Evolutionary conservation across 2,329 filamentous ascomycete genomes (phyloP), one percentile per base, ranked within the genome.

Genomic region (Fusarium transvaalense): DNA sequence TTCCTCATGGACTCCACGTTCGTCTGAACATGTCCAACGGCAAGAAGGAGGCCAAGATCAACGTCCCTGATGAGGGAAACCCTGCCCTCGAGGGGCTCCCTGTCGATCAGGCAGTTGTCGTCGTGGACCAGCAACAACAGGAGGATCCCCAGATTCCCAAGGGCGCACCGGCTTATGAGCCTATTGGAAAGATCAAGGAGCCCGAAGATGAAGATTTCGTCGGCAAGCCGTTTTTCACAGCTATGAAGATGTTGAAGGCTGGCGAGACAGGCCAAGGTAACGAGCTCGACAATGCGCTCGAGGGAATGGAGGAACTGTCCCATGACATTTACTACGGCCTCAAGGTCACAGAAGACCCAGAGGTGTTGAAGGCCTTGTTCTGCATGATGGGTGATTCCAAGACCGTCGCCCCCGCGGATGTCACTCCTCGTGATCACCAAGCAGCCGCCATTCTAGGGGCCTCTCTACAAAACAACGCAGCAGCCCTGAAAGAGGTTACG

Each of bases 251-350:
- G 38, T 75, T 90, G 50, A 85, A 86, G 71, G 81, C 77, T 46
- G 80, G 82, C n/a, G 71, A 73, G 13, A 68, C 64, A 21, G 69
- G 71, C 9, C 68, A 70, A 39, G 75, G 76, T 17, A 69, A 78
- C 54, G 76, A 74, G 5, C 79, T 88, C 15, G 83, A 85, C 39
- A 78, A 79, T 13, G 85, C 86, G 0, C 81, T 92, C 10, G 83
- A 86, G 34, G 82, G 82, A 34, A 82, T 92, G n/a, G 82, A 86
- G 64, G 89, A 91, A 9, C 79, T 91, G 29, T 85, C 89, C 0
- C 89, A 91, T 76, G 89, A 91, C 76, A 87, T 91, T 66, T 91
- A 90, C 79, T 92, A 91, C 76, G 89, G 89, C 12, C 80, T 89
- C 19, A 86, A 89, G 75, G 84, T 91, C 60, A 82, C 84, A 23